Evolutionary conservation across 2,329 filamentous ascomycete species (phyloP), one percentile per base, ranked within the genome.

Genomic region (Ceratocystis colombiana): DNA sequence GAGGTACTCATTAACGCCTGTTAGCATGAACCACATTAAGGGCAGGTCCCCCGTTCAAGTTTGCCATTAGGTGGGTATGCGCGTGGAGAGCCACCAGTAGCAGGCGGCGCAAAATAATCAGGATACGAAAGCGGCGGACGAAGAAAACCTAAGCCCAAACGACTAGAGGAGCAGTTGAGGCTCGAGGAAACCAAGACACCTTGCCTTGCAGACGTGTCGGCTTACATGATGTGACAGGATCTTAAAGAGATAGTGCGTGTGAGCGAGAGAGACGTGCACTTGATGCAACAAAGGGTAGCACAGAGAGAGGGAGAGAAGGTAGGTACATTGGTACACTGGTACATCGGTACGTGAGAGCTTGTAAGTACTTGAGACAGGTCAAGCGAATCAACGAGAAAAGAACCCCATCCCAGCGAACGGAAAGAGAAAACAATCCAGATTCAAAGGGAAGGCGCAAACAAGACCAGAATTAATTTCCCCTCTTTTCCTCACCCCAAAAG

Each of bases 341-440:
- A 50, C 48, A 10, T 50, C n/a, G n/a, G 48, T 50, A 50, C 7
- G 22, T 50, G 17, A 48, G 46, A n/a, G 20, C 46, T 48, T 48
- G 46, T 48, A 22, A 48, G 46, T 48, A 48, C 46, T 20, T 48
- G 46, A 41, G 37, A 41, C 37, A 15, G 12, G 10, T 15, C 37
- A 41, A 12, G 37, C 37, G 37, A 41, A 41, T 41, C 37, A 15
- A 41, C 37, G 10, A 41, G 37, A 12, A 41, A 41, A 41, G 12
- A 41, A 41, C 15, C 37, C 37, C 37, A 12, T 12, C 37, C 12
- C 37, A 41, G 37, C 37, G 30, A 57, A 59, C 55, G 1, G 17
- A 59, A 59, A 59, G 55, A 59, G 55, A 20, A 59, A 59, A 59
- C 30, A 59, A 59, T 59, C 55, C 28, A 59, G 10, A 41, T 41